Conservation (phyloP, 495 filamentous ascomycete species). For the Lasiosphaeris hirsuta region DNA sequence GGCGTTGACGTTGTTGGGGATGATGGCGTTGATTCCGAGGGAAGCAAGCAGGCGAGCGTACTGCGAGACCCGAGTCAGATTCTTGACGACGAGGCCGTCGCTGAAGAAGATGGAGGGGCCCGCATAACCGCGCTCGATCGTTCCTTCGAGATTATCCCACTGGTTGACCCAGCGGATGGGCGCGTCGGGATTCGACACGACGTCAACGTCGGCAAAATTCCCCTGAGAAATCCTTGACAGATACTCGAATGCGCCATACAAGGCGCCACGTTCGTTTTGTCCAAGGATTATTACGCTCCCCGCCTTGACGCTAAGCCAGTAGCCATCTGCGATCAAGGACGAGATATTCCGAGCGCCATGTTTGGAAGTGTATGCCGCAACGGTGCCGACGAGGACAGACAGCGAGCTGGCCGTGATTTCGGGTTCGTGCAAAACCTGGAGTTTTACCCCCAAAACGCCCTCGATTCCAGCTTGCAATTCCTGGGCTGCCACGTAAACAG, state of each 20-base stretch:
- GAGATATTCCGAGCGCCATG: conserved; percentile 19
- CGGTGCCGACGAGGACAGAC: conserved; percentile 55
- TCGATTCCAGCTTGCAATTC: conserved; percentile 59
- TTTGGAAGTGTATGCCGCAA: conserved; percentile 44
- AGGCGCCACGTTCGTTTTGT: conserved; percentile 62
- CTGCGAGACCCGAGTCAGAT: conserved; percentile 56
- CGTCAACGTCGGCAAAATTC: conserved; percentile 52
- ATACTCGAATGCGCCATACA: conserved; percentile 70
- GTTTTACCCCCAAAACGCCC: conserved; percentile 48
- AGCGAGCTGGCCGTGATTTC: conserved; percentile 23
- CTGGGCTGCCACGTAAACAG: conserved; percentile 55
- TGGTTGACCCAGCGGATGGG: conserved; percentile 69
- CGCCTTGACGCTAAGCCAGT: conserved; percentile 51
- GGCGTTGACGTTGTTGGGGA: conserved; percentile 75
- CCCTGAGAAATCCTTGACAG: conserved; percentile 61
- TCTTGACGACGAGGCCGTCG: conserved; percentile 49
- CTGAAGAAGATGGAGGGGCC: conserved; percentile 68
- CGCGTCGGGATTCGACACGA: conserved; percentile 55
- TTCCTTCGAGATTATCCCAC: conserved; percentile 72
- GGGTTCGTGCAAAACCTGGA: conserved; percentile 32
- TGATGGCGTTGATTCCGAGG: conserved; percentile 60
- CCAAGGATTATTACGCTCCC: conserved; percentile 56
- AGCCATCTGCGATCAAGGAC: conserved; percentile 60
- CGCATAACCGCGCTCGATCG: conserved; percentile 67
- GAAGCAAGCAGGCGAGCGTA: conserved; percentile 70